Base-by-base conservation (phyloP, 495 filamentous ascomycete genomes). In the Trichocladium antarcticum region DNA sequence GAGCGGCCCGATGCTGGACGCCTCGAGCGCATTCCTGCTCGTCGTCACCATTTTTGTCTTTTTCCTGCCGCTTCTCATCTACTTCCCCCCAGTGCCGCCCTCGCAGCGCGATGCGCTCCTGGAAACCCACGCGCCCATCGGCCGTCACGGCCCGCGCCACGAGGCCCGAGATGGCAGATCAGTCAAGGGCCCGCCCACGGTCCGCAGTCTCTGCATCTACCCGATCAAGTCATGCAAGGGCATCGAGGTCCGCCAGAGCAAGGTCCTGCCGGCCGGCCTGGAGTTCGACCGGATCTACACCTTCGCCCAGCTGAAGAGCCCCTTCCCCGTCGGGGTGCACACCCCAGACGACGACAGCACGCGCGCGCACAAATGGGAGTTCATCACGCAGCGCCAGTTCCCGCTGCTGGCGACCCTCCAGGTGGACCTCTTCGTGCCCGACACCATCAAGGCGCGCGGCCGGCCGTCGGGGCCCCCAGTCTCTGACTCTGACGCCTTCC, bases 151-250 rank as follows among this genome's bases (percentile, higher is more conserved):
- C 0, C n/a, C 46, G 17, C 11, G 7, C 22, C 56, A 56, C 29
- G 51, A 43, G 16, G 60, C n/a, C n/a, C n/a, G n/a, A n/a, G n/a
- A n/a, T n/a, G n/a, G n/a, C n/a, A n/a, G n/a, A n/a, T n/a, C n/a
- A n/a, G n/a, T n/a, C n/a, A 10, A 38, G 12, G 5, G 11, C 24
- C 12, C 6, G 12, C 28, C 49, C 56, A 64, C 37, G 37, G 71
- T 96, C 55, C 87, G 88, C 63, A 85, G 84, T 40, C 74, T 95
- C 34, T 89, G 83, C 70, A 81, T 87, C 35, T 94, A 89, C 62
- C 90, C 90, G 0, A 68, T 95, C 56, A 96, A 96, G 69, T 87
- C 83, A 49, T 95, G 89, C 61, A 71, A 74, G 51, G 85, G 83
- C 12, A 79, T 95, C 16, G 87, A 95, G 65, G 59, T 95, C 43